Evolutionary conservation across 2,329 filamentous ascomycete species (phyloP).

Genomic region (Ophiosphaerella narmari): DNA sequence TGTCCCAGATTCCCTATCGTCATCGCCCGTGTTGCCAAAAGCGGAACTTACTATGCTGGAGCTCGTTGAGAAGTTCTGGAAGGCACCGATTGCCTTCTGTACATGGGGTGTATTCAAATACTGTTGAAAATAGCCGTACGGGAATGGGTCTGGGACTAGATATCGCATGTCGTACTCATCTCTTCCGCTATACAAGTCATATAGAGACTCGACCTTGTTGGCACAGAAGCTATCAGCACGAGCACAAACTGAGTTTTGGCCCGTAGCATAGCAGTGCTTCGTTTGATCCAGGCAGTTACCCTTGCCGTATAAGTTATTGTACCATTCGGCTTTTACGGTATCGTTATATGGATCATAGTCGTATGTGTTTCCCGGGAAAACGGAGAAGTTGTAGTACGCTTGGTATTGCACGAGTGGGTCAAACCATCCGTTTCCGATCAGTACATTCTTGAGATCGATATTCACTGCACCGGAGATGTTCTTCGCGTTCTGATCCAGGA

Average conservation of each 20-base stretch:
- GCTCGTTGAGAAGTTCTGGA: slow-evolving; percentile 60
- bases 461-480: slow-evolving; percentile 51
- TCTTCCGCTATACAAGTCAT: slow-evolving; percentile 57
- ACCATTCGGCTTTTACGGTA: slow-evolving; percentile 56
- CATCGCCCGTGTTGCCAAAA: slow-evolving; percentile 57
- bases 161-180: slow-evolving; percentile 67
- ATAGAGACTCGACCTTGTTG: slow-evolving; percentile 57
- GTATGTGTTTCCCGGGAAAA: slow-evolving; percentile 62
- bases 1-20: slow-evolving; percentile 51
- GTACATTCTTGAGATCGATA: slow-evolving; percentile 56
- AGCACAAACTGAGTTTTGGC: slow-evolving; percentile 57
- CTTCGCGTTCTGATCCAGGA: slow-evolving; percentile 53
- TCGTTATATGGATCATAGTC: slow-evolving; percentile 59
- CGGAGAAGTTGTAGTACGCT: slow-evolving; percentile 63
- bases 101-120: slow-evolving; percentile 63
- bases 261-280: slow-evolving; percentile 59
- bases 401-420: slow-evolving; percentile 61
- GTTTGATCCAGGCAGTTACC: slow-evolving; percentile 65
- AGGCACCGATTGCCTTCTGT: slow-evolving; percentile 63
- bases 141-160: slow-evolving; percentile 61
- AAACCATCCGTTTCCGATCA: slow-evolving; percentile 65
- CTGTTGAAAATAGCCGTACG: slow-evolving; percentile 58
- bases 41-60: slow-evolving; percentile 51
- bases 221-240: slow-evolving; percentile 62
- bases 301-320: slow-evolving; percentile 63